Conservation (phyloP, 108 stramenopile species). For the Skeletonema marinoi region DNA sequence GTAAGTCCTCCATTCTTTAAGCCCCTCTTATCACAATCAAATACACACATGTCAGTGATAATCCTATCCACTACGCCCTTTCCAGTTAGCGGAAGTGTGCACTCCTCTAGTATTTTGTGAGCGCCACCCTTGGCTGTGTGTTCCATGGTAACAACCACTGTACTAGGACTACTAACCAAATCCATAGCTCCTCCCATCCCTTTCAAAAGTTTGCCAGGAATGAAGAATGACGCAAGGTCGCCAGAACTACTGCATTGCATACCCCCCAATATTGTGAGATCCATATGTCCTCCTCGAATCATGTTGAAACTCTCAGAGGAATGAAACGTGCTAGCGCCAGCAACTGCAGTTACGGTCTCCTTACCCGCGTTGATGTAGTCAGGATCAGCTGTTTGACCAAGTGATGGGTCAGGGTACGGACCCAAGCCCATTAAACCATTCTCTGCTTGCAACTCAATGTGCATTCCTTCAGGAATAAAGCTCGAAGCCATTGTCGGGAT, state of each 20-base stretch:
- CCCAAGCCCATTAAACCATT: conserved; percentile 94
- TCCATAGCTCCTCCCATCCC: conserved; percentile 98
- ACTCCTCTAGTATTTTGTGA: conserved; percentile 85
- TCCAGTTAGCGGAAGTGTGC: conserved; percentile 90
- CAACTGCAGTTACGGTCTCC: conserved; percentile 85
- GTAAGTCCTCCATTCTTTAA: conserved; percentile 65
- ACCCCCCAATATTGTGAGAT: conserved; percentile 93
- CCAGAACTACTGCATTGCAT: conserved; percentile 86
- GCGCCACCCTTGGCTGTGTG: conserved; percentile 88
- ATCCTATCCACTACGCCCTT: conserved; percentile 89
- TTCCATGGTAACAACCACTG: conserved; percentile 95
- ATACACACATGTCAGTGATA: conserved; percentile 93
- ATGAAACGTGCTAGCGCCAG: conserved; percentile 79
- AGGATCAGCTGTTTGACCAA: conserved; percentile 68
- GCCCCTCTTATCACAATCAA: conserved; percentile 75
- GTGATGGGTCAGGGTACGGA: conserved; percentile 76
- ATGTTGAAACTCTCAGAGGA: conserved; percentile 88
- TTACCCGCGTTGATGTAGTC: conserved; percentile 95
- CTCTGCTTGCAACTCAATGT: conserved; percentile 91
- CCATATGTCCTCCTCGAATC: conserved; percentile 93
- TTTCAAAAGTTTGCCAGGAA: conserved; percentile 93
- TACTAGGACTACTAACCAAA: conserved; percentile 76
- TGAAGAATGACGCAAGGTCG: conserved; percentile 93
- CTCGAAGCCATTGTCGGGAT: conserved; percentile 88
- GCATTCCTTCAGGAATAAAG: conserved; percentile 85